phyloP scores from a whole-genome alignment of 1,284 basidiomycete species.

The Puccinia novopanici region DNA sequence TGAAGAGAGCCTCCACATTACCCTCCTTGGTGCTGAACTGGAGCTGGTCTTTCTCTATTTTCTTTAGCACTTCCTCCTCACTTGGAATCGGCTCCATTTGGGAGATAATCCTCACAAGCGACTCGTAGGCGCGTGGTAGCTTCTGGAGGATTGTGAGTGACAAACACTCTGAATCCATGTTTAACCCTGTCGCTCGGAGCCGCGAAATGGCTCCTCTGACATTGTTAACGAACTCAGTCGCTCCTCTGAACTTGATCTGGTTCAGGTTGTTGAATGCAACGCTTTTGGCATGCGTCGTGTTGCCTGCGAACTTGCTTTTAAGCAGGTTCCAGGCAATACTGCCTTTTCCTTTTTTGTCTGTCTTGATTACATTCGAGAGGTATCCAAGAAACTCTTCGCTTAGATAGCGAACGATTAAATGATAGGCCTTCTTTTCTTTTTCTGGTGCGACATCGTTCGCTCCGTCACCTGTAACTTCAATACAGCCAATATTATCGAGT shows the following conservation, averaged over 20 bases:
- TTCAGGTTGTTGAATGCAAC: too few species aligned
- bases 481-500: constrained; percentile 5
- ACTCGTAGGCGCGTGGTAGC: not conserved
- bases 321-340: constrained; percentile 19
- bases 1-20: too few species aligned
- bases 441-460: not conserved
- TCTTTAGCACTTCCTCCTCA: constrained; percentile 2
- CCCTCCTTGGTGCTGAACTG: too few species aligned
- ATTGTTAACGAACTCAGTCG: constrained; percentile 1
- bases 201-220: constrained; percentile 11
- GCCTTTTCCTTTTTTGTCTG: constrained; percentile 6
- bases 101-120: constrained; percentile 6
- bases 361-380: constrained; percentile 17
- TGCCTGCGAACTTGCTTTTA: constrained; percentile 30
- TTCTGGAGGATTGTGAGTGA: constrained; percentile 15
- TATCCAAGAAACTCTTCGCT: constrained; percentile 9
- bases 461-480: not conserved
- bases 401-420: constrained; percentile 11
- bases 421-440: constrained; percentile 16
- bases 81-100: constrained; percentile 19
- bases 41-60: too few species aligned
- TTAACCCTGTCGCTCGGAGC: constrained; percentile 1
- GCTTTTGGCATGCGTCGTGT: constrained; percentile 17
- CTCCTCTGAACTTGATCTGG: not conserved
- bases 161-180: constrained; percentile 15